Base-by-base conservation (phyloP, 2,329 filamentous ascomycete genomes). In the Ustulina deusta region DNA sequence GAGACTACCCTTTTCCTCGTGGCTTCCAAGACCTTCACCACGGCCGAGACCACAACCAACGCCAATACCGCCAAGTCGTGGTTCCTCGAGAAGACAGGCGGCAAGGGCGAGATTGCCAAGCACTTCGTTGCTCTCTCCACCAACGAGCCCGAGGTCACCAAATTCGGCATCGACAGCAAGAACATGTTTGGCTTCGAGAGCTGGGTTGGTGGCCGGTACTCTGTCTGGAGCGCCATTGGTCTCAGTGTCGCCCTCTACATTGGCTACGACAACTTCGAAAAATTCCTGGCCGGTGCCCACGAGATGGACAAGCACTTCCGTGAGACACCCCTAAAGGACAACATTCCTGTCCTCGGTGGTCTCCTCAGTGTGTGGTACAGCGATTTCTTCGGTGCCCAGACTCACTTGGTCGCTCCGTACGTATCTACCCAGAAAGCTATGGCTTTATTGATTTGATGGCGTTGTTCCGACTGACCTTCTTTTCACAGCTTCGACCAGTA, bases 181-280 rank as follows among this genome's bases (percentile, higher is more conserved):
- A 99, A 98, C 88, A 99, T 99, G 96, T 99, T 99, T 79, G 94
- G 94, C 76, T 99, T 99, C 80, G 94, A 95, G 83, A 97, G 93
- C 83, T 99, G 96, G 96, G 95, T 98, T 60, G 96, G 96, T 80
- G 96, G 96, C 65, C 92, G 96, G 68, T 99, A 99, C 89, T 97
- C 94, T 68, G 96, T 99, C 74, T 99, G 96, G 96, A 97, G 94
- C 74, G 96, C 96, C 80, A 99, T 99, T 78, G 96, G 96, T 75
- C 86, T 99, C 70, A 97, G 93, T 71, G 94, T 99, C 65, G 91
- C 91, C 74, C 87, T 99, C 73, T 97, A 97, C 86, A 92, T 99
- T 79, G 96, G 96, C 79, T 99, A 87, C 81, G 94, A 98, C 80
- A 97, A 97, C 88, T 99, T 98, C 87, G 89, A 96, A 83, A 88